Conservation (phyloP, 78 protist genomes). For the Ministeria vibrans region DNA sequence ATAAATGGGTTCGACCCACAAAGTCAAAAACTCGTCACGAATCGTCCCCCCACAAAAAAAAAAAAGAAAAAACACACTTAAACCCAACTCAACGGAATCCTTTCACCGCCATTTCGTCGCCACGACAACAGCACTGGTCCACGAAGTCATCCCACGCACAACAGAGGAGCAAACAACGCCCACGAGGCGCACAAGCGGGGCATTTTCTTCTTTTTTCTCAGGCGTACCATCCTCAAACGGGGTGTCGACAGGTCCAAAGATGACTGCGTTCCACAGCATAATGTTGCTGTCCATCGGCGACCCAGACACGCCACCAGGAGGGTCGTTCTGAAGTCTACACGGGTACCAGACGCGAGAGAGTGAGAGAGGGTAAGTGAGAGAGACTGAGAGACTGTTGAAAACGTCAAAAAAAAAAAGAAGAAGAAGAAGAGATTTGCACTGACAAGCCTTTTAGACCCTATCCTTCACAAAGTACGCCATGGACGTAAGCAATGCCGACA, state of each 20-base stretch:
- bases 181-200: too few species aligned
- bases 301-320: constrained; percentile 78
- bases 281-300: constrained; percentile 89
- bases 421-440: neutral
- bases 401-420: neutral
- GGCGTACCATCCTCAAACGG: constrained; percentile 95
- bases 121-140: too few species aligned
- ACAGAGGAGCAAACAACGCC: too few species aligned
- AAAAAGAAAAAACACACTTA: too few species aligned
- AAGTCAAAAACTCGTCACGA: too few species aligned
- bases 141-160: too few species aligned
- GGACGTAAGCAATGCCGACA: neutral
- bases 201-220: too few species aligned
- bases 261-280: constrained; percentile 96
- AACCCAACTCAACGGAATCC: too few species aligned
- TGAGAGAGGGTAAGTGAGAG: neutral
- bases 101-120: too few species aligned
- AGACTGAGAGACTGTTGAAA: neutral
- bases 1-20: too few species aligned
- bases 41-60: too few species aligned
- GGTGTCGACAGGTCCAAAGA: constrained; percentile 95
- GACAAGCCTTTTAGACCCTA: neutral
- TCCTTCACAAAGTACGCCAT: neutral
- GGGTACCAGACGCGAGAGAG: neutral
- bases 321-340: constrained; percentile 79